Conservation (phyloP, 768 basidiomycete genomes). For the Russula griseocarnosa region DNA sequence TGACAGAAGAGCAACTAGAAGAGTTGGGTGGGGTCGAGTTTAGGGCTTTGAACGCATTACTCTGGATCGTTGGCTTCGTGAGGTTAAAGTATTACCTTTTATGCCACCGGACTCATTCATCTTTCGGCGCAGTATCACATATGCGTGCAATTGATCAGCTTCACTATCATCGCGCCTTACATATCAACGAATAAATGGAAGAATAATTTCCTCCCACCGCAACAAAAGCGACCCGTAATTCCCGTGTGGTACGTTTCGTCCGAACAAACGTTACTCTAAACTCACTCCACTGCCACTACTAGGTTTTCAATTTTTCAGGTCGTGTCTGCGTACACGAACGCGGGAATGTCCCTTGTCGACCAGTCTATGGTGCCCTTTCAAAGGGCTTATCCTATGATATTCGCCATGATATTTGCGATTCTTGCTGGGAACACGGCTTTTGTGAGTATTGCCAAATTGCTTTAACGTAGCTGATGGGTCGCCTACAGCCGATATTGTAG, state of each 20-base stretch:
- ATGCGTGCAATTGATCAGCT: conserved; percentile 60
- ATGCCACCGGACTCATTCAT: conserved; percentile 5
- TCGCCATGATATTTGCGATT: conserved; percentile 68
- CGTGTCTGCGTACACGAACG: conserved; percentile 84
- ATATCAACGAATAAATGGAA: conserved; percentile 60
- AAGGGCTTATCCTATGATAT: conserved; percentile 73
- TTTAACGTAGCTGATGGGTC: conserved; percentile 3
- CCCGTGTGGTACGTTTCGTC: conserved; percentile 55
- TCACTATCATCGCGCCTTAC: conserved; percentile 77
- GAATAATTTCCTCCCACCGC: conserved; percentile 54
- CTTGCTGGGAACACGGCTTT: conserved; percentile 92
- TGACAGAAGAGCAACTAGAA: conserved; percentile 80
- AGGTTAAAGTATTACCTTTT: conserved; percentile 33
- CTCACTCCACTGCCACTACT: conserved; percentile 3
- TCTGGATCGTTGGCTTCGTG: conserved; percentile 77
- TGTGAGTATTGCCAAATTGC: conserved; percentile 49
- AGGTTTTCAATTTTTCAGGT: conserved; percentile 87
- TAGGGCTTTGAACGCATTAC: conserved; percentile 69
- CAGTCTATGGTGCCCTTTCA: conserved; percentile 92
- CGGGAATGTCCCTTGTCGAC: conserved; percentile 84
- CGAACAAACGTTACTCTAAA: not conserved
- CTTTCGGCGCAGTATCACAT: conserved; percentile 65
- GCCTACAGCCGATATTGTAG: conserved; percentile 75
- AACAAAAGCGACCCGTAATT: conserved; percentile 50
- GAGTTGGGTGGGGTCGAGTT: conserved; percentile 95